phyloP scores from a whole-genome alignment of 495 filamentous ascomycete genomes.

The Hyaloscypha hepaticicola region DNA sequence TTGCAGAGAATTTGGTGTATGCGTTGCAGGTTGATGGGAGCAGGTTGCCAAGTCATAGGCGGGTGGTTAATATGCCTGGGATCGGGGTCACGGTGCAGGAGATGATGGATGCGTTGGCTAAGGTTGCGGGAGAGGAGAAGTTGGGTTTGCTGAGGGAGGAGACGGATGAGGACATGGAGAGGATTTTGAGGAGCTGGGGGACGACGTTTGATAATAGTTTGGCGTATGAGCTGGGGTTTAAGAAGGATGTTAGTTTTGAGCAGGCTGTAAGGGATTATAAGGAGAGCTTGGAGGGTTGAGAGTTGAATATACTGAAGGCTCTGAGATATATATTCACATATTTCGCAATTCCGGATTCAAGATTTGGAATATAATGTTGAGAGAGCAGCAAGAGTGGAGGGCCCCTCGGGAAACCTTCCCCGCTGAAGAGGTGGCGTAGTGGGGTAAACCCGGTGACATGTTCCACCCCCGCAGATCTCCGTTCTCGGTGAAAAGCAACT shows the following conservation, averaged over 20 bases:
- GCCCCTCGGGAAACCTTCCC: constrained; percentile 15
- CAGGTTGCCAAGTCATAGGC: constrained; percentile 50
- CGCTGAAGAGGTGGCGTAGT: constrained; percentile 1
- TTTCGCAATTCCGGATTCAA: neutral
- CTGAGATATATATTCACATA: neutral
- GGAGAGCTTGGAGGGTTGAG: constrained; percentile 32
- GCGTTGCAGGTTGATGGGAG: constrained; percentile 56
- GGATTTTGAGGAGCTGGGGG: constrained; percentile 74
- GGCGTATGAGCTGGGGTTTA: constrained; percentile 59
- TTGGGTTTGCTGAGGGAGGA: constrained; percentile 62
- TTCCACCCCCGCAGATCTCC: neutral
- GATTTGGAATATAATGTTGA: neutral
- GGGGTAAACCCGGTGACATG: neutral
- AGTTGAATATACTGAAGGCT: neutral
- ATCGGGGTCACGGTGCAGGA: constrained; percentile 69
- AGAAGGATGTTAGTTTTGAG: constrained; percentile 55
- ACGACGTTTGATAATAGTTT: constrained; percentile 61
- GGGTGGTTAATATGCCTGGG: constrained; percentile 73
- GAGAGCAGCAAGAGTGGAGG: neutral
- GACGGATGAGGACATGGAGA: constrained; percentile 63
- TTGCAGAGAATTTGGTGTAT: constrained; percentile 69
- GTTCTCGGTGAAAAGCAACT: neutral
- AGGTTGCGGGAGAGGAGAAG: constrained; percentile 67
- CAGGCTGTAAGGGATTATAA: constrained; percentile 58
- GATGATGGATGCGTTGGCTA: constrained; percentile 70